phyloP scores from a whole-genome alignment of 805 yeast species.

The Candida jianshihensis region DNA sequence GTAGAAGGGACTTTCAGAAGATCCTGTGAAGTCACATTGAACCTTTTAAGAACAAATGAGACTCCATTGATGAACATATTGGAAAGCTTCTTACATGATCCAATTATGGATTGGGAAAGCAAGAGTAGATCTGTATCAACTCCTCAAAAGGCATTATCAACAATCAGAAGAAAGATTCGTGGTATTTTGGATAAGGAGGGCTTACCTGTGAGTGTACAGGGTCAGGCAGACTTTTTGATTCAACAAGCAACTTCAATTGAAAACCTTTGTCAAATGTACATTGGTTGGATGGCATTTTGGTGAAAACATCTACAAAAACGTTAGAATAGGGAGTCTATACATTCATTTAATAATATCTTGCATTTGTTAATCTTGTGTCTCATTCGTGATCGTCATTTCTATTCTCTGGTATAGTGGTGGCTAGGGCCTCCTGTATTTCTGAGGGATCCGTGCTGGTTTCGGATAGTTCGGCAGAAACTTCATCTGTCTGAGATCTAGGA shows the following conservation, averaged over 20 bases:
- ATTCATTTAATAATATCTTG: too few relatives aligned
- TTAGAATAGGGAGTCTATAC: too few relatives aligned
- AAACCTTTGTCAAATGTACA: slow-evolving; percentile 77
- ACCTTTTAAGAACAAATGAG: slow-evolving; percentile 69
- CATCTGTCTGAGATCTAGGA: background rate
- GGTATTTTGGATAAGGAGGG: slow-evolving; percentile 81
- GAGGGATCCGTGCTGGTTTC: too few relatives aligned
- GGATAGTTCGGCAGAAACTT: too few relatives aligned
- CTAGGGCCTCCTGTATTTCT: too few relatives aligned
- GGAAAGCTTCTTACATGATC: slow-evolving; percentile 90
- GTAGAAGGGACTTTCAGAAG: slow-evolving; percentile 86
- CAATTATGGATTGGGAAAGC: slow-evolving; percentile 71
- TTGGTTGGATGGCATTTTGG: slow-evolving; percentile 86
- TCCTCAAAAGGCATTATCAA: slow-evolving; percentile 64
- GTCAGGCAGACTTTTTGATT: slow-evolving; percentile 85
- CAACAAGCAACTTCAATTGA: slow-evolving; percentile 72
- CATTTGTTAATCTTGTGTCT: background rate
- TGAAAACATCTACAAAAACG: slow-evolving; percentile 19
- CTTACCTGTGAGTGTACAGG: slow-evolving; percentile 80
- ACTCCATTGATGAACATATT: slow-evolving; percentile 81
- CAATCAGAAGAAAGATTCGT: slow-evolving; percentile 71
- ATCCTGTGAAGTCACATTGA: slow-evolving; percentile 78
- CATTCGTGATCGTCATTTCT: background rate
- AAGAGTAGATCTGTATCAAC: slow-evolving; percentile 34
- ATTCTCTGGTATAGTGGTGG: background rate